Conservation (phyloP, 2,329 filamentous ascomycete species). For the Penicillium palitans region DNA sequence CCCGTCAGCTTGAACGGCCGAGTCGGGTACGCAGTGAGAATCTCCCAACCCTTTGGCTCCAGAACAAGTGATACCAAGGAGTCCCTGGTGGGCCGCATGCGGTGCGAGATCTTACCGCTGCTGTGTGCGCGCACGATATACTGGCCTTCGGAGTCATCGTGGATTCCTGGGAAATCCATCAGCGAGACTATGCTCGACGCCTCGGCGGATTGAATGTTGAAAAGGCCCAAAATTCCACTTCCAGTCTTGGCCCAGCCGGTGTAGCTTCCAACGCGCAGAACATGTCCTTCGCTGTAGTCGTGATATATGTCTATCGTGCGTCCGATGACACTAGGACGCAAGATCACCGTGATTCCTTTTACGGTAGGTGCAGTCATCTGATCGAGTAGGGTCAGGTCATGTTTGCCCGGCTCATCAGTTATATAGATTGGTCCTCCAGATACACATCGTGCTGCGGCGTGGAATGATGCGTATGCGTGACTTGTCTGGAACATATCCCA, state of each 20-base stretch:
- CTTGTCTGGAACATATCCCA: conserved; percentile 74
- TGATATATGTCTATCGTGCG: conserved; percentile 73
- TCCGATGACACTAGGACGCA: conserved; percentile 74
- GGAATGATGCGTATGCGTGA: conserved; percentile 73
- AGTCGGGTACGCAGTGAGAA: conserved; percentile 73
- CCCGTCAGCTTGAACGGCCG: conserved; percentile 50
- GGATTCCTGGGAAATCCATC: conserved; percentile 70
- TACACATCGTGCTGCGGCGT: conserved; percentile 85
- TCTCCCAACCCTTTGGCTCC: conserved; percentile 70
- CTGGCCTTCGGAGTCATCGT: conserved; percentile 45
- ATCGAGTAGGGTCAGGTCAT: conserved; percentile 71
- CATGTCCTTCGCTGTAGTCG: conserved; percentile 68
- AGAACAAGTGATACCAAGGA: conserved; percentile 64
- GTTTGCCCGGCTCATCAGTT: conserved; percentile 81
- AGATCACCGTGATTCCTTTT: conserved; percentile 72
- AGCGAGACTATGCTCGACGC: conserved; percentile 71
- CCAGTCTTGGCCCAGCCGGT: conserved; percentile 68
- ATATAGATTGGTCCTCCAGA: conserved; percentile 93
- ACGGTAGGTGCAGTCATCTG: conserved; percentile 78
- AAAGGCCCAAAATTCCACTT: conserved; percentile 75
- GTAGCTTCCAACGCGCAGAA: conserved; percentile 79
- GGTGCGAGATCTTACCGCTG: conserved; percentile 58
- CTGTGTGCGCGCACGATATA: conserved; percentile 76
- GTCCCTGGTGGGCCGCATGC: conserved; percentile 37
- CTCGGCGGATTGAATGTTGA: conserved; percentile 69